phyloP scores from a whole-genome alignment of 352 stramenopile species.

The Phytophthora melonis region DNA sequence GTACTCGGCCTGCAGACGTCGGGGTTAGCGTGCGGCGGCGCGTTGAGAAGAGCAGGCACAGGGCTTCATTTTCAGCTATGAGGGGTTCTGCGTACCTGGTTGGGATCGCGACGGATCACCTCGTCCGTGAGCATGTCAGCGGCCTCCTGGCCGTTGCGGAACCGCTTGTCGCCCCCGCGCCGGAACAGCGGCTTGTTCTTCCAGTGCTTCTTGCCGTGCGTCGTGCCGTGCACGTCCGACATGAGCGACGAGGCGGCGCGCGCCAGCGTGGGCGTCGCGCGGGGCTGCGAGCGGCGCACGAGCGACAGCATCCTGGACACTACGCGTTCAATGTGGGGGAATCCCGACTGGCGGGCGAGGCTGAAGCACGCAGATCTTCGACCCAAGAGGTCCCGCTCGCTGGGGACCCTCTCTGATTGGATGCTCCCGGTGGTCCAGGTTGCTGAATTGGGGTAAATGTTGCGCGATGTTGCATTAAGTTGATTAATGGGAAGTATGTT shows the following conservation, averaged over 20 bases:
- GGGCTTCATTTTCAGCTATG: conserved; percentile 14
- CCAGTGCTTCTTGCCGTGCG: conserved; percentile 93
- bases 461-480: background rate
- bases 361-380: background rate
- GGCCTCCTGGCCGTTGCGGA: conserved; percentile 96
- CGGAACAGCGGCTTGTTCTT: conserved; percentile 98
- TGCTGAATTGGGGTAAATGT: background rate
- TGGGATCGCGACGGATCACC: conserved; percentile 77
- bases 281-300: conserved; percentile 23
- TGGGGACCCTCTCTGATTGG: no score
- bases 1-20: conserved; percentile 47
- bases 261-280: conserved; percentile 28
- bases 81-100: conserved; percentile 50
- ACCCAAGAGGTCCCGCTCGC: no score
- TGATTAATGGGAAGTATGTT: background rate
- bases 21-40: conserved; percentile 3
- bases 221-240: conserved; percentile 90
- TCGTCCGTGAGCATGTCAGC: conserved; percentile 94
- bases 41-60: conserved; percentile 28
- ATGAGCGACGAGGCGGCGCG: conserved; percentile 74
- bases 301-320: conserved; percentile 39
- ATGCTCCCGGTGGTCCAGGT: background rate
- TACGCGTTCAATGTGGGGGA: background rate
- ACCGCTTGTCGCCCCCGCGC: conserved; percentile 95
- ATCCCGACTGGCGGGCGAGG: background rate